Percentiles rank a stretch among this genome's conserved stretches.
These are phyloP conservation scores for Patellaria atrata DNA, from an alignment of 495 filamentous ascomycete genomes.

Conservation along the genomic window DNA sequence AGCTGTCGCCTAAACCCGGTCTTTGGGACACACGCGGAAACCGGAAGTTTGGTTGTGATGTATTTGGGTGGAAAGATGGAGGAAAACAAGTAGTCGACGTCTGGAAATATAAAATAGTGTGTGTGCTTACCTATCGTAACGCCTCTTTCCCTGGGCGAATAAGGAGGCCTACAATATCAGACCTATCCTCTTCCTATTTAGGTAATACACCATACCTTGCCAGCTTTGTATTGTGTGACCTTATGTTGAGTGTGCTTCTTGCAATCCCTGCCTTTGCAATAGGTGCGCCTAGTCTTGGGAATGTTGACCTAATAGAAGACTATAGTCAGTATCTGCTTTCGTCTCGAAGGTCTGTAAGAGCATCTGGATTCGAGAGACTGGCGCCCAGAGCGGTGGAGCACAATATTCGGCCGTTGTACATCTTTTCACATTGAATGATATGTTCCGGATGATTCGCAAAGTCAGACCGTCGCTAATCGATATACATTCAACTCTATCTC, in stretches of 20 bases:
- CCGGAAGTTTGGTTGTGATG: too few relatives aligned
- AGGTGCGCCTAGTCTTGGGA: conserved; percentile 81
- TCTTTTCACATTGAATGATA: background rate
- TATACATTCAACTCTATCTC: too few relatives aligned
- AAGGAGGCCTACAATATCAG: conserved; percentile 58
- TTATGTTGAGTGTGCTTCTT: conserved; percentile 88
- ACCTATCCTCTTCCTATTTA: background rate
- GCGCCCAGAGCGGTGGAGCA: background rate
- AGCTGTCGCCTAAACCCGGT: too few relatives aligned
- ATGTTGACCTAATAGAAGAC: conserved; percentile 54
- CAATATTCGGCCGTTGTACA: background rate
- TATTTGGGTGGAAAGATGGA: too few relatives aligned
- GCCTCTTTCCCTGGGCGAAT: conserved; percentile 97
- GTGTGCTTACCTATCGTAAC: too few relatives aligned
- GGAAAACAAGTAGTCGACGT: too few relatives aligned
- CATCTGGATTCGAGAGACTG: too few relatives aligned
- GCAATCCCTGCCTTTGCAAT: conserved; percentile 92
- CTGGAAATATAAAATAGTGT: too few relatives aligned
- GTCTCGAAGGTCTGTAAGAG: conserved; percentile 1
- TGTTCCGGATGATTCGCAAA: background rate
- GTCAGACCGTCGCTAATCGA: background rate
- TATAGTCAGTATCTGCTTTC: conserved; percentile 13
- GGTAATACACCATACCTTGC: conserved; percentile 59
- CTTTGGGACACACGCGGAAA: too few relatives aligned
- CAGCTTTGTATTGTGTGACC: conserved; percentile 95